Conservation (phyloP, 805 yeast species). For the Kurtzmaniella fragi region DNA sequence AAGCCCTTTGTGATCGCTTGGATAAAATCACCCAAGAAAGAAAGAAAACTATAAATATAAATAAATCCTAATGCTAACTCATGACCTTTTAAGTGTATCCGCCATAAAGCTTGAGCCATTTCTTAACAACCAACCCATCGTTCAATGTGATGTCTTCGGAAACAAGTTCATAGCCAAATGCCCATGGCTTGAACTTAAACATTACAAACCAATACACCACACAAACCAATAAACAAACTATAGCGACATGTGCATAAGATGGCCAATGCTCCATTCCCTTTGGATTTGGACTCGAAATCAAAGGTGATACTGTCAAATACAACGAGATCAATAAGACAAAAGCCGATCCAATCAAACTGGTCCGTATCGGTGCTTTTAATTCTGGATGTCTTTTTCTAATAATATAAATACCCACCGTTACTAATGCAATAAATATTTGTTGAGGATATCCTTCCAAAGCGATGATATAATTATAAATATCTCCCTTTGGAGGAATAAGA, state of each 20-base stretch:
- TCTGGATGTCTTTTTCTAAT: slow-evolving; percentile 47
- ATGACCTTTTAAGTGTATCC: slow-evolving; percentile 1
- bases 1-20: not conserved
- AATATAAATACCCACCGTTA: slow-evolving; percentile 54
- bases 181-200: slow-evolving; percentile 45
- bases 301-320: slow-evolving; percentile 49
- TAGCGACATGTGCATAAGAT: slow-evolving; percentile 44
- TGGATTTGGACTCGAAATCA: slow-evolving; percentile 37
- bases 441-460: slow-evolving; percentile 49
- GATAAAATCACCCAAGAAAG: not conserved
- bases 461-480: slow-evolving; percentile 47
- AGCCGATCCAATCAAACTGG: slow-evolving; percentile 44
- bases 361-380: slow-evolving; percentile 45
- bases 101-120: slow-evolving; percentile 43
- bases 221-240: slow-evolving; percentile 39
- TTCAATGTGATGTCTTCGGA: slow-evolving; percentile 36
- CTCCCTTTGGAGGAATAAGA: slow-evolving; percentile 40
- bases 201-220: slow-evolving; percentile 50
- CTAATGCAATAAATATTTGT: slow-evolving; percentile 45
- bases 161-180: slow-evolving; percentile 41
- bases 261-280: slow-evolving; percentile 39
- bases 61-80: no score
- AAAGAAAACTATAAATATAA: no score
- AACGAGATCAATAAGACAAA: slow-evolving; percentile 42
- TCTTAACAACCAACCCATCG: slow-evolving; percentile 56